These are phyloP conservation scores for Vigna reflexopilosa DNA, from an alignment of 306 rosid species.

Conservation along the genomic window DNA sequence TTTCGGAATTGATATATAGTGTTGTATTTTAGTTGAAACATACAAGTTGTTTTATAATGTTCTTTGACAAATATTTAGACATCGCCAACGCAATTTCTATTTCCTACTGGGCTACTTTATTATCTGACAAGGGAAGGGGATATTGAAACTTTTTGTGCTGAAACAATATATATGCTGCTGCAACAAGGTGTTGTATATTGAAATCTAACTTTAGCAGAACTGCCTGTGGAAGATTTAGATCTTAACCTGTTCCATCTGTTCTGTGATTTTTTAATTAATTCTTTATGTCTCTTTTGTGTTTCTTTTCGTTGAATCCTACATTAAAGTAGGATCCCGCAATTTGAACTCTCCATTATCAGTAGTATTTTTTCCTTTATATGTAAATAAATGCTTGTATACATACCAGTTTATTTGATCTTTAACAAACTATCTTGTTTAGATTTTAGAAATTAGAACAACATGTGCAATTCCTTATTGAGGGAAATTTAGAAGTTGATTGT, in stretches of 20 bases:
- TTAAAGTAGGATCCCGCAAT: not conserved
- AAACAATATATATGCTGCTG: not conserved
- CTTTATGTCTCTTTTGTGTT: not conserved
- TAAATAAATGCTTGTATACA: not conserved
- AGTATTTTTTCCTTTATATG: not conserved
- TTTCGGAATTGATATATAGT: too few relatives aligned
- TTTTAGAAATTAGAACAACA: not conserved
- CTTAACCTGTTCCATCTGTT: not conserved
- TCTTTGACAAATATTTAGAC: not conserved
- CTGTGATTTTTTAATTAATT: not conserved
- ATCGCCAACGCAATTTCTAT: not conserved
- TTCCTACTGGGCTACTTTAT: not conserved
- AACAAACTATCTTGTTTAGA: not conserved
- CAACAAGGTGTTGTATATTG: not conserved
- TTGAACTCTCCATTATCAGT: not conserved
- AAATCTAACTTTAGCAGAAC: not conserved
- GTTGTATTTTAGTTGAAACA: too few relatives aligned
- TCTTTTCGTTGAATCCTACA: conserved; percentile 12
- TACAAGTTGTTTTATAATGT: too few relatives aligned
- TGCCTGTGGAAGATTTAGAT: not conserved
- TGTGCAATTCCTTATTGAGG: not conserved
- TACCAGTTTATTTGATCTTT: not conserved
- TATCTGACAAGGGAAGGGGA: not conserved
- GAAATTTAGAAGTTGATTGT: not conserved
- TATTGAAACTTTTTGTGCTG: too few relatives aligned